Evolutionary conservation across 2,329 filamentous ascomycete genomes (phyloP), one percentile per base, ranked within the genome.

Genomic region (Nemania bipapillata): DNA sequence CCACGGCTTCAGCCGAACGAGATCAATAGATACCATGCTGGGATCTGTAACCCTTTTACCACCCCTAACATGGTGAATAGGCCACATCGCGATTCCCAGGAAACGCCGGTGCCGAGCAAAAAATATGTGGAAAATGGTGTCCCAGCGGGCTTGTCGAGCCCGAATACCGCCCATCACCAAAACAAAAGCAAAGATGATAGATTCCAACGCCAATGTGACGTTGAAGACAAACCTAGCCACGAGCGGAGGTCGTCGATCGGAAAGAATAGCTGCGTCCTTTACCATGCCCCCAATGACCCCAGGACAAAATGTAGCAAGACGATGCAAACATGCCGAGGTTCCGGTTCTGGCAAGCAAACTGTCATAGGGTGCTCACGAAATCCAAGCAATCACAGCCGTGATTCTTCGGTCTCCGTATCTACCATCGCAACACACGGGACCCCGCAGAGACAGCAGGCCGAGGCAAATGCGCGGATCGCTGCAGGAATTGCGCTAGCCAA

Each of bases 401-500:
- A 28, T 50, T 22, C 66, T 42, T 24, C 26, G 22, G 12, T 6
- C 7, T 22, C 32, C 11, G 28, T 40, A 6, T 42, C 59, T n/a
- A n/a, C n/a, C 8, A 15, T n/a, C n/a, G 11, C 52, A 15, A 53
- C 32, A 15, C 52, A 56, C 22, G 61, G 63, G 32, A 35, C 7
- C n/a, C 12, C 57, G 17, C 42, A 55, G 49, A 68, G 37, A 24
- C 40, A 59, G 17, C 50, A 47, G 12, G 28, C 28, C 2, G 56
- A 59, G 35, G 58, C 22, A 20, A 50, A 65, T 24, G 67, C 67
- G 17, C 57, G 57, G 17, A 65, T 71, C 8, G 70, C 70, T 2
- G 61, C 67, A 45, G 58, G 49, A 58, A 37, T 66, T 40, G 67
- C 70, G 8, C 8, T 71, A 2, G 64, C 67, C 15, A 68, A 42